These are phyloP conservation scores for Stipa capillata DNA, from an alignment of 176 grass and related monocot species.

Conservation along the genomic window DNA sequence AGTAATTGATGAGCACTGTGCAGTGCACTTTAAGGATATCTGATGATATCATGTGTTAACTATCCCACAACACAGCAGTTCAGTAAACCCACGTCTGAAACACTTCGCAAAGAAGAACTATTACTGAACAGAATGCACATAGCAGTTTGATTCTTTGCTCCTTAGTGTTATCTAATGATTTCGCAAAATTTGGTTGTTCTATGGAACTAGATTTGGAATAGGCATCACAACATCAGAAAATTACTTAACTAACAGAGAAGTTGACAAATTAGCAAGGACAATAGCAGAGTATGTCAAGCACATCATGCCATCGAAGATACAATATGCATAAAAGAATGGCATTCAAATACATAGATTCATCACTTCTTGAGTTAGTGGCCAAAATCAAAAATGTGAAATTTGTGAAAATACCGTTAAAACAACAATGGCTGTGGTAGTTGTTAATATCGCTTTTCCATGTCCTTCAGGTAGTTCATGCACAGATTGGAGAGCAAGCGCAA, in stretches of 20 bases:
- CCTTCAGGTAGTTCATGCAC: constrained; percentile 93
- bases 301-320: background rate
- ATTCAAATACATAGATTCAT: background rate
- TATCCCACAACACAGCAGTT: background rate
- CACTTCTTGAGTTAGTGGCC: background rate
- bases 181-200: background rate
- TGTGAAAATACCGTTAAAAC: constrained; percentile 77
- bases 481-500: constrained; percentile 99
- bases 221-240: background rate
- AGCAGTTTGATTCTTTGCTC: background rate
- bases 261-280: background rate
- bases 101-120: background rate
- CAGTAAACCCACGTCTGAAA: background rate
- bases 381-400: constrained; percentile 4
- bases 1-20: background rate
- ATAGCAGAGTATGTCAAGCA: too few species aligned
- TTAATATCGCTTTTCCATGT: constrained; percentile 96
- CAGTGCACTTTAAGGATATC: background rate
- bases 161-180: background rate
- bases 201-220: background rate
- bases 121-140: background rate
- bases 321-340: background rate
- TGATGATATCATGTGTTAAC: background rate
- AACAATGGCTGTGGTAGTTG: constrained; percentile 90
- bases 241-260: background rate